Percentiles rank a stretch among this genome's conserved stretches.
These are phyloP conservation scores for Leishmania braziliensis DNA, from an alignment of 208 protist genomes.

Conservation along the genomic window DNA sequence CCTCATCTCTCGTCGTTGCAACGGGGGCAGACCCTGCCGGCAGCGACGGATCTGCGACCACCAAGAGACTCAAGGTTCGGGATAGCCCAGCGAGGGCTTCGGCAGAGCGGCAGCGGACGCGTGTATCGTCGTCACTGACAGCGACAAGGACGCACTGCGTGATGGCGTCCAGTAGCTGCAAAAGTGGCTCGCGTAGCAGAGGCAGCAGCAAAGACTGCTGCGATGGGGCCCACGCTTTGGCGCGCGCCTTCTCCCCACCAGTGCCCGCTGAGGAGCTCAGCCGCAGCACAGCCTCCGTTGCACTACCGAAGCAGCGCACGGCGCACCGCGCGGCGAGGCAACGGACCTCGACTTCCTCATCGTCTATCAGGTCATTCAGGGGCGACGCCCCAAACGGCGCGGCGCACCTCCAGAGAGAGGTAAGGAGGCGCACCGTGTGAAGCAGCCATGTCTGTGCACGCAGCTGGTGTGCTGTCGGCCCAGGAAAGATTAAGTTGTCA, in stretches of 20 bases:
- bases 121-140: conserved; percentile 47
- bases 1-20: not conserved
- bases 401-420: conserved; percentile 32
- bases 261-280: conserved; percentile 17
- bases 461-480: not conserved
- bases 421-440: conserved; percentile 34
- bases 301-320: conserved; percentile 33
- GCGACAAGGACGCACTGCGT: conserved; percentile 34
- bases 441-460: conserved; percentile 14
- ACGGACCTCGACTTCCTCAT: conserved; percentile 77
- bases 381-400: conserved; percentile 19
- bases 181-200: conserved; percentile 14
- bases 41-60: conserved; percentile 27
- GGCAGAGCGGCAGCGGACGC: conserved; percentile 56
- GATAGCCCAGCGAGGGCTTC: conserved; percentile 56
- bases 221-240: not conserved
- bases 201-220: conserved; percentile 1
- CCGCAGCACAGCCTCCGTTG: conserved; percentile 41
- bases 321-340: conserved; percentile 41
- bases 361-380: conserved; percentile 35
- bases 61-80: conserved; percentile 52
- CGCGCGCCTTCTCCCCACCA: not conserved
- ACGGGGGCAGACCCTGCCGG: not conserved
- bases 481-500: not conserved
- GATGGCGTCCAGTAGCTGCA: conserved; percentile 39